phyloP scores from a whole-genome alignment of 352 stramenopile species.

The Phytophthora pini region DNA sequence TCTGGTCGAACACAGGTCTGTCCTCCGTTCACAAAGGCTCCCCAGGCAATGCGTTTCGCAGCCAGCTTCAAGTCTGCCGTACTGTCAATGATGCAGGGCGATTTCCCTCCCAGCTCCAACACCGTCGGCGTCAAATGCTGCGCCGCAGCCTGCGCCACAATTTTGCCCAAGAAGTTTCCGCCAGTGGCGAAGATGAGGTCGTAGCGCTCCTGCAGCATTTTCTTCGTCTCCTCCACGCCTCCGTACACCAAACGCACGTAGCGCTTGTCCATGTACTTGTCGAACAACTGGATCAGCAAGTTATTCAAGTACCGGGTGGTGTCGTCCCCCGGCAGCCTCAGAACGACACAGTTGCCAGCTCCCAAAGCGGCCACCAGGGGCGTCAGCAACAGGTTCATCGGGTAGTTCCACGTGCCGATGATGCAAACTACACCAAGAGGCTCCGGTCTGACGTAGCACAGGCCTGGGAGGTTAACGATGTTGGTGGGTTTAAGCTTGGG shows the following conservation, averaged over 20 bases:
- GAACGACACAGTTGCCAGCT: constrained; percentile 93
- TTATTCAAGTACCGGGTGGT: constrained; percentile 66
- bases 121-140: constrained; percentile 94
- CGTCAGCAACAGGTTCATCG: constrained; percentile 78
- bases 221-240: constrained; percentile 81
- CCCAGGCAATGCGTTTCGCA: constrained; percentile 87
- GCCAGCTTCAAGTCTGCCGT: constrained; percentile 59
- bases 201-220: constrained; percentile 76
- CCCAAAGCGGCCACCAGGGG: constrained; percentile 81
- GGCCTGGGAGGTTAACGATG: constrained; percentile 61
- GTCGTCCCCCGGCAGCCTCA: constrained; percentile 94
- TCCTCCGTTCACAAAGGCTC: constrained; percentile 90
- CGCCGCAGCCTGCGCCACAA: constrained; percentile 92
- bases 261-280: constrained; percentile 79
- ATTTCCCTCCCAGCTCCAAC: constrained; percentile 96
- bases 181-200: constrained; percentile 90
- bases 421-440: constrained; percentile 89
- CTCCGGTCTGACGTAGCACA: constrained; percentile 71
- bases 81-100: constrained; percentile 85
- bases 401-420: constrained; percentile 95
- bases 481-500: constrained; percentile 58
- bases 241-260: constrained; percentile 88
- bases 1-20: constrained; percentile 96
- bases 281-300: constrained; percentile 61
- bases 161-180: constrained; percentile 82